Base-by-base conservation (phyloP, 2,329 filamentous ascomycete genomes). In the Magnaporthiopsis incrustans region DNA sequence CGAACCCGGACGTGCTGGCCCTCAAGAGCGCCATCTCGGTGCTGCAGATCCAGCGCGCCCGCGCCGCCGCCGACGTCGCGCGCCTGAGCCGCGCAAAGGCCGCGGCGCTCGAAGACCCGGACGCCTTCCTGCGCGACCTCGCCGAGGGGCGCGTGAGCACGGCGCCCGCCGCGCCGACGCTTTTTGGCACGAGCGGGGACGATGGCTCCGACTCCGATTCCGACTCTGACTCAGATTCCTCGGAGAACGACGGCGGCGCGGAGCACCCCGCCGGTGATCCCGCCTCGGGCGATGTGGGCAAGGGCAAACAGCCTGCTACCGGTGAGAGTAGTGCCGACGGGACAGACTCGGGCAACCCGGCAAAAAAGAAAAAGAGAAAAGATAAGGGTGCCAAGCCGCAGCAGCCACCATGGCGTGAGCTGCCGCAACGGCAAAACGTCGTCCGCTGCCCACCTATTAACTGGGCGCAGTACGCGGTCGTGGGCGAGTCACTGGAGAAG, bases 381-480 rank as follows among this genome's bases (percentile, higher is more conserved):
- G 58, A 62, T 22, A 38, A 60, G 8, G 7, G 27, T 2, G 6
- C 11, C 26, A 58, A 67, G n/a, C 58, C 62, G 64, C 38, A 53
- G 53, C 33, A 53, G 15, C 27, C 57, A n/a, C 25, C 60, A n/a
- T 56, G 64, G 63, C 27, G 64, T 64, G 62, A 73, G 77, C 83
- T 97, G 18, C 93, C 93, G 0, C 83, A 83, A 18, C 86, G 90
- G 8, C 94, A 97, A 74, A 90, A 90, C 69, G 80, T 98, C 0
- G 88, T 96, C 32, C 87, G 93, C 57, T 92, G 89, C 77, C 94
- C 94, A 11, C 89, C 91, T 11, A 88, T 98, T 71, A 97, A 97
- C 78, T 98, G 94, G 94, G 86, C 88, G 15, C 93, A 97, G 73
- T 98, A 98, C 75, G 91, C 91, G 69, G 82, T 97, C n/a, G 87